Evolutionary conservation across 2,329 filamentous ascomycete species (phyloP).

Genomic region (Alternaria burnsii): DNA sequence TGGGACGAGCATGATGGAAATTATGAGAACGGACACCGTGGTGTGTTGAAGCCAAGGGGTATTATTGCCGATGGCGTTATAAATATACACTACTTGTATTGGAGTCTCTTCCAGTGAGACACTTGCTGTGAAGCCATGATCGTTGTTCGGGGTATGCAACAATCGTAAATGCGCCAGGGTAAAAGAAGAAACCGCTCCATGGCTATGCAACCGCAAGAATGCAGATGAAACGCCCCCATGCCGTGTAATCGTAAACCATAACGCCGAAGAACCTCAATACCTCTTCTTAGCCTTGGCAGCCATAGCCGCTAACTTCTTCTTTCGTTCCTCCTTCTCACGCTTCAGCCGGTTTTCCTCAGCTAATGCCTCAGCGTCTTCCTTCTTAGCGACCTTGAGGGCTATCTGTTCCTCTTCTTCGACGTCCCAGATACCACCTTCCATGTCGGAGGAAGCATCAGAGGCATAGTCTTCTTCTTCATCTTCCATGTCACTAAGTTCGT

Average conservation of each 20-base stretch:
- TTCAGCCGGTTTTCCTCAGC: constrained; percentile 59
- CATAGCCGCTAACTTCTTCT: constrained; percentile 43
- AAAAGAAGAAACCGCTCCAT: constrained; percentile 38
- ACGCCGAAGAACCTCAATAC: constrained; percentile 39
- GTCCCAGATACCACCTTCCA: constrained; percentile 79
- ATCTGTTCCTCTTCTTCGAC: constrained; percentile 74
- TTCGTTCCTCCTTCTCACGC: constrained; percentile 48
- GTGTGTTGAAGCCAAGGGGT: constrained; percentile 8
- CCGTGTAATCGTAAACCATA: constrained; percentile 38
- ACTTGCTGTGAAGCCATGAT: constrained; percentile 29
- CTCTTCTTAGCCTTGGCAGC: constrained; percentile 43
- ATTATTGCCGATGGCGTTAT: constrained; percentile 13
- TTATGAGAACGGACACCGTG: not conserved
- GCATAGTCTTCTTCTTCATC: constrained; percentile 71
- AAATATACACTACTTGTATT: constrained; percentile 29
- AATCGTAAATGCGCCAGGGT: constrained; percentile 31
- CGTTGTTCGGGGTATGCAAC: constrained; percentile 25
- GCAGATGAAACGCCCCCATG: constrained; percentile 35
- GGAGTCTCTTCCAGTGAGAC: constrained; percentile 19
- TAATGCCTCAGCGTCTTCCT: constrained; percentile 73
- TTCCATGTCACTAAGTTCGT: constrained; percentile 53
- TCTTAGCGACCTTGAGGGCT: constrained; percentile 69
- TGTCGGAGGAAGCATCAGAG: constrained; percentile 75
- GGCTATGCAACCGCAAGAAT: constrained; percentile 43
- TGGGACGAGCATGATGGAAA: not conserved